Evolutionary conservation across 2,329 filamentous ascomycete species (phyloP), one percentile per base, ranked within the genome.

Genomic region (Keithomyces neogunnii): DNA sequence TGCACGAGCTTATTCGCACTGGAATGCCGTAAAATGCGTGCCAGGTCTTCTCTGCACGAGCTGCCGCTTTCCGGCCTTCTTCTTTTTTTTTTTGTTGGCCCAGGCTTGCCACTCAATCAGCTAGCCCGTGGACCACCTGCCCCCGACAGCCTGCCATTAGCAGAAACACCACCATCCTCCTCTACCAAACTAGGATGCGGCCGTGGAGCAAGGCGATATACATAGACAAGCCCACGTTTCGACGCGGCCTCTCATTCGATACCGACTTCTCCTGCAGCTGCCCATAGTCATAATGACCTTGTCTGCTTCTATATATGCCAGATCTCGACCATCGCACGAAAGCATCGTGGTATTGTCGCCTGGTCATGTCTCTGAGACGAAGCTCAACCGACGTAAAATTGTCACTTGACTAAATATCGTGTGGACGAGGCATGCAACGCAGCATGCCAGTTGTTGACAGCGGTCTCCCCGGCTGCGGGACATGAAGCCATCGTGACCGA

Each of bases 401-500:
- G 54, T 53, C 51, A 53, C 45, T 53, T 52, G 50, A 52, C 48
- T 45, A 29, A 39, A 7, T 29, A 50, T 50, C 40, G 39, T 50
- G 51, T 29, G 32, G 45, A 45, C 40, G 10, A 48, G 54, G 54
- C 54, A 55, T 56, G 54, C 43, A 52, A 44, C 42, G 31, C 49
- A 51, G 49, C 54, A 53, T 57, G 54, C 56, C 56, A 57, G 51
- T 51, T 51, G 29, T 42, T 19, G 35, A 28, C 30, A 30, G 28
- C 38, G 30, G 26, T 43, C 26, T 32, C 44, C 49, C 49, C 45
- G 31, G 50, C 39, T 11, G 36, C 48, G 40, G 47, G 39, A 52
- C 38, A 50, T 55, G 54, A 56, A 56, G 53, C 54, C 54, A 55
- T 57, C 56, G 53, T 56, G 54, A 55, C 54, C 48, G 51, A 35